A percentile compares a stretch with the other conserved stretches of the same genome.
Evolutionary conservation across 2,329 filamentous ascomycete species (phyloP).

Genomic region (Alternaria sp.): DNA sequence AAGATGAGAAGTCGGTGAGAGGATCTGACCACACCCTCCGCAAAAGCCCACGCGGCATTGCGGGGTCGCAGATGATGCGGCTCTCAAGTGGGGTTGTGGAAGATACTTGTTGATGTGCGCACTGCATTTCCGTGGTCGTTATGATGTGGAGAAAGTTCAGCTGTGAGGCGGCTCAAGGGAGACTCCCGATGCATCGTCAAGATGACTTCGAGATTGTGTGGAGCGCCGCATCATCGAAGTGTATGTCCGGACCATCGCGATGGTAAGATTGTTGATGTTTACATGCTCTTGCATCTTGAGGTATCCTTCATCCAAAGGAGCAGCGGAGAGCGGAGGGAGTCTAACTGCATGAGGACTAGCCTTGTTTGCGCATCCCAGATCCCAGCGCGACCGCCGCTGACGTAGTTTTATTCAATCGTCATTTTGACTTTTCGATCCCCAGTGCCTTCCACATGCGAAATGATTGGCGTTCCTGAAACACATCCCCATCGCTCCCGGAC

Average conservation of each 20-base stretch:
- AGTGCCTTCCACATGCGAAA: background rate
- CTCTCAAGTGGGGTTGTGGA: conserved; percentile 2
- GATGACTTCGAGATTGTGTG: background rate
- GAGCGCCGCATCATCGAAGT: background rate
- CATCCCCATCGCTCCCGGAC: background rate
- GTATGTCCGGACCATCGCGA: background rate
- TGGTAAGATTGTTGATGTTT: background rate
- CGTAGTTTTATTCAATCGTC: conserved; percentile 8
- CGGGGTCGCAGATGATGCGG: conserved; percentile 5
- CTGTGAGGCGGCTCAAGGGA: background rate
- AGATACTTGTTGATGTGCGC: background rate
- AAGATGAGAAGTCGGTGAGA: conserved; percentile 6
- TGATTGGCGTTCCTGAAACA: conserved; percentile 5
- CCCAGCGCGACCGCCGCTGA: conserved; percentile 3
- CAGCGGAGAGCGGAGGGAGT: background rate
- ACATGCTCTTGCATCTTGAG: background rate
- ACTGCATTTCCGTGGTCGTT: background rate
- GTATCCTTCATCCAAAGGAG: background rate
- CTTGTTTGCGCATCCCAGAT: background rate
- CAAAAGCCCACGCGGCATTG: conserved; percentile 1
- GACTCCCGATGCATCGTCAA: background rate
- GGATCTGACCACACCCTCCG: conserved; percentile 3
- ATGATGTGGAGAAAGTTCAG: background rate
- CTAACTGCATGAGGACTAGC: background rate
- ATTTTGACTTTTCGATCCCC: conserved; percentile 6